Percentiles rank a stretch among this genome's conserved stretches.
phyloP scores from a whole-genome alignment of 371 early-diverging fungal genomes.

The Nematocida major region DNA sequence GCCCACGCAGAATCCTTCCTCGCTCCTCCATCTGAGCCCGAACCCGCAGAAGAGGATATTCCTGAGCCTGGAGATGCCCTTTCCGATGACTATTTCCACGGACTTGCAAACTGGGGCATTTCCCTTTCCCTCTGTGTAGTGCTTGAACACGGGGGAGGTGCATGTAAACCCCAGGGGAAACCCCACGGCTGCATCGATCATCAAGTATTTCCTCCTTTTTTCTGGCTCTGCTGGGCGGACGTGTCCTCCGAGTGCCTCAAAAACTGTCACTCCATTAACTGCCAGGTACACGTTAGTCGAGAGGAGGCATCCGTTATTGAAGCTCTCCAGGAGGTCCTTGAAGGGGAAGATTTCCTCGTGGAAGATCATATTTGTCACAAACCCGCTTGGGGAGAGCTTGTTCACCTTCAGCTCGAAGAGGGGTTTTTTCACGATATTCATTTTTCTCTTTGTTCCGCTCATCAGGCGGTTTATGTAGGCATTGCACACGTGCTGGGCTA shows the following conservation, averaged over 20 bases:
- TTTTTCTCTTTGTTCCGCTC: not conserved
- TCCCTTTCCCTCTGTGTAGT: no score
- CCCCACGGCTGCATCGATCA: no score
- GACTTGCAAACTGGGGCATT: no score
- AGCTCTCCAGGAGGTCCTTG: not conserved
- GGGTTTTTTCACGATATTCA: not conserved
- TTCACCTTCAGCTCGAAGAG: conserved; percentile 16
- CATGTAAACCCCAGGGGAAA: no score
- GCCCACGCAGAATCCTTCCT: conserved; percentile 17
- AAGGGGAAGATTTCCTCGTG: conserved; percentile 27
- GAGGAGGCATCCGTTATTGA: conserved; percentile 10
- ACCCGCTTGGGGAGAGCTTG: not conserved
- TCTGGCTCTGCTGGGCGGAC: not conserved
- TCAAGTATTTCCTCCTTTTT: not conserved
- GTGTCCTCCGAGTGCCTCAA: not conserved
- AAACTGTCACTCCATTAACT: not conserved
- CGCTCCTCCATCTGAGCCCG: conserved; percentile 17
- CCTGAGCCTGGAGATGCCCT: not conserved
- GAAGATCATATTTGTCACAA: not conserved
- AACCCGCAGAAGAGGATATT: conserved; percentile 1
- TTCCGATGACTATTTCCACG: not conserved
- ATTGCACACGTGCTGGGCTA: not conserved
- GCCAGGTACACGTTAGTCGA: not conserved
- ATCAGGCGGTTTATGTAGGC: conserved; percentile 5
- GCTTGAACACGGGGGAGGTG: no score